Conservation (phyloP, 1,139 yeast genomes). For the Taphrina confusa region DNA sequence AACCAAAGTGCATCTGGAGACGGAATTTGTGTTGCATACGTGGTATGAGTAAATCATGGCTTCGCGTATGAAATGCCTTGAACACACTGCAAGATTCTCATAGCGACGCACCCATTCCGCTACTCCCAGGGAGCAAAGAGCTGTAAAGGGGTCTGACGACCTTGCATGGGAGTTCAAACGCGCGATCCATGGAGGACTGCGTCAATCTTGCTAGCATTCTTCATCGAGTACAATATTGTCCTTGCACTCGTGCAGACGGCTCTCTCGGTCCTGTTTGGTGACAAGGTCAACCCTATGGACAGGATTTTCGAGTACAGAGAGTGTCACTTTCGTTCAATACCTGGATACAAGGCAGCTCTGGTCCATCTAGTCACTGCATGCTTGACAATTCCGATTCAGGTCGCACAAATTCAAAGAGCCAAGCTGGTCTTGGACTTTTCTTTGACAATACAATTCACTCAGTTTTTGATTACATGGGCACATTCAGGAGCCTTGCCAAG, state of each 20-base stretch:
- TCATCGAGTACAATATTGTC: slow-evolving; percentile 9
- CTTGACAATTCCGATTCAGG: slow-evolving; percentile 17
- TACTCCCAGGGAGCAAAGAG: no score
- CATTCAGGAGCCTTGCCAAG: slow-evolving; percentile 23
- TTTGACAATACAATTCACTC: slow-evolving; percentile 29
- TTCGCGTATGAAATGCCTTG: no score
- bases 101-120: no score
- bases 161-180: slow-evolving; percentile 16
- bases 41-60: no score
- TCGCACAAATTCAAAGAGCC: slow-evolving; percentile 27
- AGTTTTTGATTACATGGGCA: slow-evolving; percentile 26
- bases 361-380: slow-evolving; percentile 15
- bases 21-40: no score
- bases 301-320: slow-evolving; percentile 22
- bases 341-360: slow-evolving; percentile 2
- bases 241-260: slow-evolving; percentile 14
- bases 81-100: no score
- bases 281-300: slow-evolving; percentile 11
- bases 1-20: no score
- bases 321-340: slow-evolving; percentile 38
- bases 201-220: slow-evolving; percentile 17
- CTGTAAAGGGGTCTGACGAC: no score
- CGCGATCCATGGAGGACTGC: slow-evolving; percentile 30
- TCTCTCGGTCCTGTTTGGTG: slow-evolving; percentile 11
- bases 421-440: slow-evolving; percentile 36